Conservation (phyloP, 1,284 basidiomycete species). For the Boletus austroedulis region DNA sequence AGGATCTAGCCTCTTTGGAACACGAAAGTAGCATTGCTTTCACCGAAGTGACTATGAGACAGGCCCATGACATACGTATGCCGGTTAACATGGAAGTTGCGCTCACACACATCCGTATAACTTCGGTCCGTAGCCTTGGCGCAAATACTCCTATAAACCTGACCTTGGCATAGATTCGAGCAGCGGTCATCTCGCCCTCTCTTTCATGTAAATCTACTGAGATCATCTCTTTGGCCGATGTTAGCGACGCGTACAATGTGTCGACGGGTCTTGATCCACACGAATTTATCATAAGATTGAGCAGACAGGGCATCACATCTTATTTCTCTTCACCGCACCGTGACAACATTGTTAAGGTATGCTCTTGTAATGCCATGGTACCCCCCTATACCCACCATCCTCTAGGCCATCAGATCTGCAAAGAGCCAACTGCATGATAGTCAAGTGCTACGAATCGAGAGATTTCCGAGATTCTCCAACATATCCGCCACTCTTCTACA, state of each 20-base stretch:
- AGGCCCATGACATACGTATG: slow-evolving; percentile 56
- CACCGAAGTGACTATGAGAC: slow-evolving; percentile 59
- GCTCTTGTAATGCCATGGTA: not conserved
- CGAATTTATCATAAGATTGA: slow-evolving; percentile 78
- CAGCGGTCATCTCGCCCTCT: slow-evolving; percentile 58
- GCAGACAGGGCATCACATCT: slow-evolving; percentile 63
- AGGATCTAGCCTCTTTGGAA: slow-evolving; percentile 52
- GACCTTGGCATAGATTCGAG: slow-evolving; percentile 50
- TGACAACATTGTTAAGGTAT: slow-evolving; percentile 74
- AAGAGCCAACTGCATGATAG: slow-evolving; percentile 64
- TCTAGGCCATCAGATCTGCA: slow-evolving; percentile 61
- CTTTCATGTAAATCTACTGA: slow-evolving; percentile 74
- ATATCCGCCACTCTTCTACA: slow-evolving; percentile 82
- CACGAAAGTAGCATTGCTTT: slow-evolving; percentile 53
- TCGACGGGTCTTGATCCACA: slow-evolving; percentile 70
- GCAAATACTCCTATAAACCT: slow-evolving; percentile 2
- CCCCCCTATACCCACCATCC: not conserved
- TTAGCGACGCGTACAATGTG: slow-evolving; percentile 83
- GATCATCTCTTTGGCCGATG: slow-evolving; percentile 71
- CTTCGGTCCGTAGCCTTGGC: slow-evolving; percentile 47
- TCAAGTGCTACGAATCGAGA: slow-evolving; percentile 56
- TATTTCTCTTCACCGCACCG: slow-evolving; percentile 69
- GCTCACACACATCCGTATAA: slow-evolving; percentile 63
- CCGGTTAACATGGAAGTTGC: slow-evolving; percentile 64
- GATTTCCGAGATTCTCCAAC: slow-evolving; percentile 76